Percentiles rank a stretch among this genome's conserved stretches.
These are phyloP conservation scores for Euryodendron excelsum DNA, from an alignment of 148 eudicot genomes.

Conservation along the genomic window DNA sequence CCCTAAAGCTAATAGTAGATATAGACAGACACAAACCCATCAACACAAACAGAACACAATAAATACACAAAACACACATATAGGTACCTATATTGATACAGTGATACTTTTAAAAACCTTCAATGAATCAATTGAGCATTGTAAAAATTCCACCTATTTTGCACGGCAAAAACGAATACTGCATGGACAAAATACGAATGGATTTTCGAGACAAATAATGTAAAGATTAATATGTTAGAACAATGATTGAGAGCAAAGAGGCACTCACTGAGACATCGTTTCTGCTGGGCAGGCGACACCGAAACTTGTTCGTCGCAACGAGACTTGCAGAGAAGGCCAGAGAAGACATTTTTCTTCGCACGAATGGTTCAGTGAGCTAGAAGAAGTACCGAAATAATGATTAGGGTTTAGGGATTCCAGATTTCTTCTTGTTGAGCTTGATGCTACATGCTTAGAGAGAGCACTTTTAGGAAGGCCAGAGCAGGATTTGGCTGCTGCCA, in stretches of 20 bases:
- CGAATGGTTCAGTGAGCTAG: too few species aligned
- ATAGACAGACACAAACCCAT: background rate
- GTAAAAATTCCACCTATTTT: too few species aligned
- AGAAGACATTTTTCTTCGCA: constrained; percentile 23
- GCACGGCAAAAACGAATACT: too few species aligned
- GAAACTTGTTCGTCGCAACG: constrained; percentile 11
- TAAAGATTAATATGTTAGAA: background rate
- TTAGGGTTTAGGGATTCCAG: background rate
- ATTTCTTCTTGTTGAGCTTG: background rate
- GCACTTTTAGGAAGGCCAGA: too few species aligned
- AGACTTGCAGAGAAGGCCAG: constrained; percentile 22
- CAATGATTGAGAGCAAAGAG: background rate
- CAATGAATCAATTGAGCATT: background rate
- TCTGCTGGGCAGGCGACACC: background rate
- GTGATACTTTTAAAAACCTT: background rate
- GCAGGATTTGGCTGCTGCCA: too few species aligned
- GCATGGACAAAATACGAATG: background rate
- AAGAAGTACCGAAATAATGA: background rate
- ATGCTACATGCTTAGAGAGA: too few species aligned
- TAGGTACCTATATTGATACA: background rate
- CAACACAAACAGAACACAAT: background rate
- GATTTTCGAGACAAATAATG: background rate
- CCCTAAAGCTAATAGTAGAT: background rate
- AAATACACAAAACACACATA: background rate
- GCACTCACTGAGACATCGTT: constrained; percentile 22